These are phyloP conservation scores for Evansstolkia leycettana DNA, from an alignment of 495 filamentous ascomycete species.

Conservation along the genomic window DNA sequence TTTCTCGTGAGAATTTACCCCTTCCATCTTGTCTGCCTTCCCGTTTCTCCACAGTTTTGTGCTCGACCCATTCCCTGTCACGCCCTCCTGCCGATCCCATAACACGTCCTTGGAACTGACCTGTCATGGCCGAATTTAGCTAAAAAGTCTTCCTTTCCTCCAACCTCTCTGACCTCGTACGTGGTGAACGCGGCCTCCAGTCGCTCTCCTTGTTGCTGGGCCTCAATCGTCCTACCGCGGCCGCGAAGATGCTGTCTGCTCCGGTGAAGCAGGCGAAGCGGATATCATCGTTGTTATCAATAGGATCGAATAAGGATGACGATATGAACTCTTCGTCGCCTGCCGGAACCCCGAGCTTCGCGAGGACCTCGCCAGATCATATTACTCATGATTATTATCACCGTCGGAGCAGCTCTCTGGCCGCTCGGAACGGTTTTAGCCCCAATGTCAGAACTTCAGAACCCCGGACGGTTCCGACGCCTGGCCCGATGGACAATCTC, in stretches of 20 bases:
- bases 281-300: constrained; percentile 35
- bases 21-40: not conserved
- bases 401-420: constrained; percentile 22
- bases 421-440: constrained; percentile 26
- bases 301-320: constrained; percentile 27
- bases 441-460: constrained; percentile 20
- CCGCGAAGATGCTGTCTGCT: constrained; percentile 31
- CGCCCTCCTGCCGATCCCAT: constrained; percentile 35
- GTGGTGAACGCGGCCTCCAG: too few relatives aligned
- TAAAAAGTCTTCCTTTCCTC: not conserved
- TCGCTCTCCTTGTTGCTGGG: too few relatives aligned
- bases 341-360: constrained; percentile 12
- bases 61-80: constrained; percentile 7
- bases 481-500: constrained; percentile 15
- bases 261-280: constrained; percentile 38
- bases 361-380: constrained; percentile 14
- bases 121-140: not conserved
- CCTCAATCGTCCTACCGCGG: constrained; percentile 1
- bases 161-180: not conserved
- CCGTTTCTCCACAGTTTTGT: constrained; percentile 2
- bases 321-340: constrained; percentile 7
- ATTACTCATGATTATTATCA: constrained; percentile 12
- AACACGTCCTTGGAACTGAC: constrained; percentile 5
- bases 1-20: not conserved
- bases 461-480: constrained; percentile 13